Conservation (phyloP, 352 stramenopile genomes). For the Phytophthora meadii region DNA sequence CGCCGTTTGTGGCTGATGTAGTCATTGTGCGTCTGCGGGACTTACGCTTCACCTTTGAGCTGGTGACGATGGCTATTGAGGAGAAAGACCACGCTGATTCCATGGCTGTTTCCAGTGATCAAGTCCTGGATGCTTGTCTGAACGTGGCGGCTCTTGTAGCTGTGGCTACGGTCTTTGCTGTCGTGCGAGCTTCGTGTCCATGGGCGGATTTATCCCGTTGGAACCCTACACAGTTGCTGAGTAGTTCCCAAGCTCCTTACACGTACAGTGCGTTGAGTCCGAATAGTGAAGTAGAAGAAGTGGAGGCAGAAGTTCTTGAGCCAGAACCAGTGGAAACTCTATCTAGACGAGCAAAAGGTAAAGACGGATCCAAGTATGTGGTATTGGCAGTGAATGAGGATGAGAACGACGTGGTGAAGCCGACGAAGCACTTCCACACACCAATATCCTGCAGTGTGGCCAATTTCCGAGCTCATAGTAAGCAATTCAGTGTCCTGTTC, state of each 20-base stretch:
- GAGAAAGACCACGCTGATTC: slow-evolving; percentile 18
- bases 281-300: background rate
- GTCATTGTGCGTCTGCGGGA: slow-evolving; percentile 25
- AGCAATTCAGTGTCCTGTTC: background rate
- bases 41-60: slow-evolving; percentile 27
- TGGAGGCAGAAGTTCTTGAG: background rate
- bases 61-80: slow-evolving; percentile 29
- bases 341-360: background rate
- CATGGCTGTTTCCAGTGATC: slow-evolving; percentile 6
- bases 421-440: background rate
- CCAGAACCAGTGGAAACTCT: background rate
- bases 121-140: slow-evolving; percentile 1
- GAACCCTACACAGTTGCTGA: slow-evolving; percentile 9
- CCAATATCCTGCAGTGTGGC: background rate
- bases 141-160: slow-evolving; percentile 2
- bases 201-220: slow-evolving; percentile 16
- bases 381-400: background rate
- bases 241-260: background rate
- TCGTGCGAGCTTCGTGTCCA: background rate
- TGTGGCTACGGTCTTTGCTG: slow-evolving; percentile 17
- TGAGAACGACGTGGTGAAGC: background rate
- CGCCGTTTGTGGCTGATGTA: slow-evolving; percentile 24
- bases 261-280: background rate
- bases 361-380: background rate
- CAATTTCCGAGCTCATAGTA: background rate